Conservation (phyloP, 2,329 filamentous ascomycete genomes). For the Aspergillus versicolor region DNA sequence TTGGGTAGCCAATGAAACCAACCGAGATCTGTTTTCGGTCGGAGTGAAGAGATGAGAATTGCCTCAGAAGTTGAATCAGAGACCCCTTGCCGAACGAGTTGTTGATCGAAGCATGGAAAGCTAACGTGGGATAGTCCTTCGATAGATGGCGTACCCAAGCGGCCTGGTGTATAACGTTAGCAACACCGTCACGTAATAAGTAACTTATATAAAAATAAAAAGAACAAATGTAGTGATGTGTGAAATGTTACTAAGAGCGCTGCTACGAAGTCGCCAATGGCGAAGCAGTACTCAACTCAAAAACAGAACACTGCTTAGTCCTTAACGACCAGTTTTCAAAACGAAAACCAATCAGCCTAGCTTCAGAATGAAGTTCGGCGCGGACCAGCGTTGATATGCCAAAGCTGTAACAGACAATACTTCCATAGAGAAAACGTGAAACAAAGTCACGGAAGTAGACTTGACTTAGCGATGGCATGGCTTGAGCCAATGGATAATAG, state of each 20-base stretch:
- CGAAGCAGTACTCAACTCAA: constrained; percentile 91
- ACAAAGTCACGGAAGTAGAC: constrained; percentile 64
- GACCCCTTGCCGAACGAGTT: constrained; percentile 97
- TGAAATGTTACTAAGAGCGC: constrained; percentile 99
- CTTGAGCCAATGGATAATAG: constrained; percentile 13
- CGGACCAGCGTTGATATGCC: constrained; percentile 86
- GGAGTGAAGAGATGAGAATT: constrained; percentile 87
- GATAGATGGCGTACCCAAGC: constrained; percentile 87
- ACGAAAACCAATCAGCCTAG: constrained; percentile 76
- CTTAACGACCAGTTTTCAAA: constrained; percentile 79
- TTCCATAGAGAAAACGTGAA: constrained; percentile 64
- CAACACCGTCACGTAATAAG: constrained; percentile 23
- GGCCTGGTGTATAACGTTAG: constrained; percentile 60
- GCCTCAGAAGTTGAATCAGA: constrained; percentile 83
- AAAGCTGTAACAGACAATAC: constrained; percentile 96
- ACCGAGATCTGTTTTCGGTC: constrained; percentile 94
- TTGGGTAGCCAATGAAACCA: constrained; percentile 85
- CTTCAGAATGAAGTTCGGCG: constrained; percentile 63
- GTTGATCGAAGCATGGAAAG: constrained; percentile 91
- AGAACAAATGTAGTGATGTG: constrained; percentile 60
- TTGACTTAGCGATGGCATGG: constrained; percentile 78
- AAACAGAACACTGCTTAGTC: constrained; percentile 78
- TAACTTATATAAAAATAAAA: constrained; percentile 29
- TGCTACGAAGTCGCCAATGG: constrained; percentile 65
- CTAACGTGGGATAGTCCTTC: constrained; percentile 88